Evolutionary conservation across 2,329 filamentous ascomycete genomes (phyloP).

Genomic region (Xylariaceae sp.): DNA sequence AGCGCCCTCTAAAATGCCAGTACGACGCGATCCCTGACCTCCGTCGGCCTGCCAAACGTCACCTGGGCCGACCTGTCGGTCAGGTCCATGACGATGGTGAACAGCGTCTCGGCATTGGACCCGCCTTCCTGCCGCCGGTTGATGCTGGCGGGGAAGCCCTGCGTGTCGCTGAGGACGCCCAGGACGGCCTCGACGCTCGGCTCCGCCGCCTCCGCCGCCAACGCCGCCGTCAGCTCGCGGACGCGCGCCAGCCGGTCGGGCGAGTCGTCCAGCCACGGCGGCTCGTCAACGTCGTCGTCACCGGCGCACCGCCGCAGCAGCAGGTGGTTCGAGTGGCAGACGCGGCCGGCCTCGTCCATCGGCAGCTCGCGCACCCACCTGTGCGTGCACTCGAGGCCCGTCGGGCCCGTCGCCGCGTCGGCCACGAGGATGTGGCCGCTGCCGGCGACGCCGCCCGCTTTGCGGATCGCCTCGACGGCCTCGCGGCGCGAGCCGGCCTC

Average conservation of each 20-base stretch:
- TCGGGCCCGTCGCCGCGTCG: conserved; percentile 30
- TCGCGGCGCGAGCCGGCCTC: conserved; percentile 40
- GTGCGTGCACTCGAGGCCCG: conserved; percentile 38
- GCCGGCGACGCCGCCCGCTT: conserved; percentile 37
- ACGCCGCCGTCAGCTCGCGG: conserved; percentile 15
- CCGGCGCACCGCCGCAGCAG: conserved; percentile 22
- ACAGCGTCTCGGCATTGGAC: conserved; percentile 21
- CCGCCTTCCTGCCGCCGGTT: conserved; percentile 18
- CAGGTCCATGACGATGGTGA: conserved; percentile 26
- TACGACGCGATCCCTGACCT: conserved; percentile 11
- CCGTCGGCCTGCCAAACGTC: conserved; percentile 24
- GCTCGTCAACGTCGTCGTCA: conserved; percentile 22
- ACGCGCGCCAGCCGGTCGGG: conserved; percentile 17
- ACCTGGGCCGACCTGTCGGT: conserved; percentile 17
- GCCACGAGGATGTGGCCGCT: conserved; percentile 44
- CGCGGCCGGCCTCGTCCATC: conserved; percentile 23
- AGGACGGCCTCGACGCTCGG: conserved; percentile 12
- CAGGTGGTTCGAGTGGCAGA: conserved; percentile 39
- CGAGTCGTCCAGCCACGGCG: conserved; percentile 24
- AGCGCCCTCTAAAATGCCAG: conserved; percentile 15
- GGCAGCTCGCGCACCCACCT: conserved; percentile 19
- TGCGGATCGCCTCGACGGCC: conserved; percentile 36
- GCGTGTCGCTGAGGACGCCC: conserved; percentile 20
- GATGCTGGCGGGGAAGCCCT: conserved; percentile 22
- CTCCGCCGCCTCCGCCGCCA: conserved; percentile 9